Conservation (phyloP, 2,329 filamentous ascomycete species). For the Parastagonospora nodorum region DNA sequence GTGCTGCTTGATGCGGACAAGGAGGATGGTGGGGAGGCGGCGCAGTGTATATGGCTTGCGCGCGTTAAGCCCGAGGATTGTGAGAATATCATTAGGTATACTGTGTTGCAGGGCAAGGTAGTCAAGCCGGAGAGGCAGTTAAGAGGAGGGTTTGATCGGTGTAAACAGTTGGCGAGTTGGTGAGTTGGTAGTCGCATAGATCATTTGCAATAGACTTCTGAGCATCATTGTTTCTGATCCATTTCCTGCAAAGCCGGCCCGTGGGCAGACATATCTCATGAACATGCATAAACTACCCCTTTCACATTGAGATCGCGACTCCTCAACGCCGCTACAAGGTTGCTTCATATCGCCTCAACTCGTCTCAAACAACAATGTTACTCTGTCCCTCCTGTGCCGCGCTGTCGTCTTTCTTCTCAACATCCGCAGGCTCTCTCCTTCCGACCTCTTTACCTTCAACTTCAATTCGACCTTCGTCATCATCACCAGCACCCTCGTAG, state of each 20-base stretch:
- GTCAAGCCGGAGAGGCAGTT: constrained; percentile 87
- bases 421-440: neutral
- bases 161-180: constrained; percentile 84
- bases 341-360: neutral
- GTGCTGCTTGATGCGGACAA: constrained; percentile 39
- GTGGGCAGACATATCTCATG: too few relatives aligned
- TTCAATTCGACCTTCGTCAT: constrained; percentile 5
- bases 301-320: neutral
- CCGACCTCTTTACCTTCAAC: too few relatives aligned
- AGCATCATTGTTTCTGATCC: too few relatives aligned
- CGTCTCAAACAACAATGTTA: neutral
- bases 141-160: constrained; percentile 86
- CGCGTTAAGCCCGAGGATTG: constrained; percentile 85
- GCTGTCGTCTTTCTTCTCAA: constrained; percentile 6
- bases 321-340: neutral
- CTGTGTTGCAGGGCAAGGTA: constrained; percentile 89
- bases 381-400: neutral
- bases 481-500: constrained; percentile 2
- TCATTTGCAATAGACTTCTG: too few relatives aligned
- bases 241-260: too few relatives aligned
- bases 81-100: constrained; percentile 88
- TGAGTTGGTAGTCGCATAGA: constrained; percentile 74
- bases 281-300: neutral
- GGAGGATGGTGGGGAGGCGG: constrained; percentile 57
- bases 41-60: constrained; percentile 92